Conservation (phyloP, 2,329 filamentous ascomycete species). For the Aspergillus tanneri region DNA sequence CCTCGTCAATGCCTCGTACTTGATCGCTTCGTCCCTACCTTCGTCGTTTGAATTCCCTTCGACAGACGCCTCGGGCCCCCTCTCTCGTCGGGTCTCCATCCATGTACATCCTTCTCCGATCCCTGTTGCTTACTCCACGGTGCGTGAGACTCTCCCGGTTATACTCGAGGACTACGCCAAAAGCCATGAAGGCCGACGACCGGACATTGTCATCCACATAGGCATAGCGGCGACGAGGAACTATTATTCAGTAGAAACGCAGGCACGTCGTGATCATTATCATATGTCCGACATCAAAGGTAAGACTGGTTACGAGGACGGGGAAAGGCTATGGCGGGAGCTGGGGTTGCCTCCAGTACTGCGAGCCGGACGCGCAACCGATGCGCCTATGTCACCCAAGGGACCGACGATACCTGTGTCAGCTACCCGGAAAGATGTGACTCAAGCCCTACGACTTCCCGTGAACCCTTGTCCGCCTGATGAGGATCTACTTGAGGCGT, state of each 20-base stretch:
- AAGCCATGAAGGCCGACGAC: slow-evolving; percentile 41
- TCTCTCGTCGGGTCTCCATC: slow-evolving; percentile 37
- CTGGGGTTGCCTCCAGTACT: slow-evolving; percentile 53
- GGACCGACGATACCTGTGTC: not conserved
- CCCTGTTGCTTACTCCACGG: slow-evolving; percentile 67
- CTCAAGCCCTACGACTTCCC: not conserved
- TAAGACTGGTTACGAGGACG: slow-evolving; percentile 39
- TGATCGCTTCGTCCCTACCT: slow-evolving; percentile 71
- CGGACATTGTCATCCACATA: slow-evolving; percentile 72
- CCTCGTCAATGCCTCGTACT: slow-evolving; percentile 75
- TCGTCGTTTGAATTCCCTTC: slow-evolving; percentile 54
- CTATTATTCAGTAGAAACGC: slow-evolving; percentile 70
- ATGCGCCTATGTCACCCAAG: too few relatives aligned
- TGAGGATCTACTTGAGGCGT: slow-evolving; percentile 33
- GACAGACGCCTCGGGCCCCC: slow-evolving; percentile 14
- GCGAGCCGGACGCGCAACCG: slow-evolving; percentile 43
- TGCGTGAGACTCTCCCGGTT: slow-evolving; percentile 62
- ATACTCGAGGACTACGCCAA: slow-evolving; percentile 55
- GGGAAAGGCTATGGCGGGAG: slow-evolving; percentile 55
- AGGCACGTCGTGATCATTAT: slow-evolving; percentile 72
- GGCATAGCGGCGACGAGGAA: slow-evolving; percentile 68
- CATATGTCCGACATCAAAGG: slow-evolving; percentile 68
- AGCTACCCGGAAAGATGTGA: slow-evolving; percentile 1
- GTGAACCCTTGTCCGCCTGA: slow-evolving; percentile 33
- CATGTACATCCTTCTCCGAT: slow-evolving; percentile 63